Conservation (phyloP, 192 early-diverging fungal genomes). For the Coemansia nantahalensis region DNA sequence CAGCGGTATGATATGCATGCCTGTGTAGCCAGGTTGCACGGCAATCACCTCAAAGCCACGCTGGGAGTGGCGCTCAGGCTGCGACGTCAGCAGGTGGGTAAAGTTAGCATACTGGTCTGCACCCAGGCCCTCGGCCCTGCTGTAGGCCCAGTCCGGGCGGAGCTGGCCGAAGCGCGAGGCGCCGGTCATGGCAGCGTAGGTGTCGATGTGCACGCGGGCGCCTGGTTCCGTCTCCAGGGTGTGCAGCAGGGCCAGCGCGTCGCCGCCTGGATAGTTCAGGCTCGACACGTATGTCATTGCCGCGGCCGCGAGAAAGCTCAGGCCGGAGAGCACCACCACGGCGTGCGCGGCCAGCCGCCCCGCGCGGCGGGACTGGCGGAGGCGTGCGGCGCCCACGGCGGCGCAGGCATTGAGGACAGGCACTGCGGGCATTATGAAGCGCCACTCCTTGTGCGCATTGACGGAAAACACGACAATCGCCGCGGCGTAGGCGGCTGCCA, state of each 20-base stretch:
- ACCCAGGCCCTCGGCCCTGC: conserved; percentile 57
- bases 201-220: conserved; percentile 67
- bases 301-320: conserved; percentile 5
- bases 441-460: conserved; percentile 92
- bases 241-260: conserved; percentile 68
- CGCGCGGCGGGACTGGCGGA: conserved; percentile 3
- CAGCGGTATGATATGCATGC: conserved; percentile 2
- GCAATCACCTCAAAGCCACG: conserved; percentile 18
- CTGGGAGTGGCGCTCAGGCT: conserved; percentile 10
- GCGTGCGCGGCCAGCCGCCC: conserved; percentile 17
- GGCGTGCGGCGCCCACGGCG: conserved; percentile 47
- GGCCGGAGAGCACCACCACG: not conserved
- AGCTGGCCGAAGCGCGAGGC: conserved; percentile 73
- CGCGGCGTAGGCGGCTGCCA: conserved; percentile 56
- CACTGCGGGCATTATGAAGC: conserved; percentile 85
- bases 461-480: conserved; percentile 70
- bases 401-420: conserved; percentile 78
- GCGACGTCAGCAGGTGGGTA: conserved; percentile 35
- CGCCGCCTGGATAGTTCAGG: conserved; percentile 88
- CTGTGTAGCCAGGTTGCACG: conserved; percentile 23
- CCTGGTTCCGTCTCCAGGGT: conserved; percentile 29
- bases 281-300: conserved; percentile 60
- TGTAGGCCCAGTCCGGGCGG: conserved; percentile 60
- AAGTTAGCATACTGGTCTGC: conserved; percentile 24
- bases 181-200: conserved; percentile 77